Evolutionary conservation across 805 yeast genomes (phyloP).

Genomic region (Zygosaccharomyces gambellarensis): DNA sequence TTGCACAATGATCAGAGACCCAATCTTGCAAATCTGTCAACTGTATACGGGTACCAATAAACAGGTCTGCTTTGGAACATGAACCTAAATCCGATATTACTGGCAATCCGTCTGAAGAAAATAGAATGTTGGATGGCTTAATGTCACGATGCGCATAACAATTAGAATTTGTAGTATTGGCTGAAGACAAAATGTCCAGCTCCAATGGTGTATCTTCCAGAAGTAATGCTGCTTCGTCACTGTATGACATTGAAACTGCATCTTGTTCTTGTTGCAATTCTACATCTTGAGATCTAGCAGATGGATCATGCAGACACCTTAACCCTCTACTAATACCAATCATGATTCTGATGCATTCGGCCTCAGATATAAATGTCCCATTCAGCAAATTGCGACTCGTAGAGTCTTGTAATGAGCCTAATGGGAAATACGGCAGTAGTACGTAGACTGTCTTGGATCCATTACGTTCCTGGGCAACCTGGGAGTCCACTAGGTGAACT

Average conservation of each 20-base stretch:
- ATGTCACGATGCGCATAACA: constrained; percentile 77
- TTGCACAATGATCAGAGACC: constrained; percentile 70
- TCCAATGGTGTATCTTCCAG: constrained; percentile 21
- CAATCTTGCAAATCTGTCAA: constrained; percentile 74
- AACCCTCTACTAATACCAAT: constrained; percentile 72
- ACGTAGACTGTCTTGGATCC: constrained; percentile 78
- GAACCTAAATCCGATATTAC: constrained; percentile 84
- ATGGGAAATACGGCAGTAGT: constrained; percentile 68
- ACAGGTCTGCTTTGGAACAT: constrained; percentile 56
- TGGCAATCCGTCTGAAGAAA: constrained; percentile 67
- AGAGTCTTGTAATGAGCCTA: constrained; percentile 76
- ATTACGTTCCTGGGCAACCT: constrained; percentile 65
- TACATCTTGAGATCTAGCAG: constrained; percentile 16
- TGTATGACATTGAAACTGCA: constrained; percentile 18
- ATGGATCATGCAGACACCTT: constrained; percentile 58
- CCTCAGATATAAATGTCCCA: constrained; percentile 50
- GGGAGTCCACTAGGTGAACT: constrained; percentile 64
- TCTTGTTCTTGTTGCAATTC: constrained; percentile 11
- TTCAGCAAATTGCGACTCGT: constrained; percentile 61
- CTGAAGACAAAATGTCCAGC: constrained; percentile 13
- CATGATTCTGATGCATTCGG: constrained; percentile 56
- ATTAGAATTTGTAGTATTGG: constrained; percentile 7
- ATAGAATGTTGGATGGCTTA: constrained; percentile 86
- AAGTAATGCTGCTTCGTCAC: constrained; percentile 27
- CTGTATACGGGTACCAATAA: constrained; percentile 55